phyloP scores from a whole-genome alignment of 352 stramenopile genomes.

The Pythium brachiatum region DNA sequence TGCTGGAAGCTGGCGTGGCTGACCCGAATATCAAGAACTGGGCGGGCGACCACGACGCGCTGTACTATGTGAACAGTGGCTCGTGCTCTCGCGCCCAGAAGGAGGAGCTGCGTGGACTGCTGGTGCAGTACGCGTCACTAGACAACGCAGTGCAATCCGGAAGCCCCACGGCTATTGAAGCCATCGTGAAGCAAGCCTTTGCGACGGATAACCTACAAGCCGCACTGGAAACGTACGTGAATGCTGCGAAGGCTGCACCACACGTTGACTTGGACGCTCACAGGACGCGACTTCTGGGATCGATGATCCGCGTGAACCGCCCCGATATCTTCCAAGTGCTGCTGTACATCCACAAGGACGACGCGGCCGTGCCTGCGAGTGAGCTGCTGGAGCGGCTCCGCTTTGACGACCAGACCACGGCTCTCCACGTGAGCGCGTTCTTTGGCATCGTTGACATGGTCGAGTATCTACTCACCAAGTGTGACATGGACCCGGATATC shows the following conservation, averaged over 20 bases:
- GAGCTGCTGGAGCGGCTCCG: background rate
- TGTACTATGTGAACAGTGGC: slow-evolving; percentile 1
- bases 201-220: background rate
- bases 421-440: background rate
- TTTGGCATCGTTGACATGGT: background rate
- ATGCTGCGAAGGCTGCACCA: background rate
- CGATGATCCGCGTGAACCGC: background rate
- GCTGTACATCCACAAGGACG: slow-evolving; percentile 1
- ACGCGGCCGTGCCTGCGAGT: background rate
- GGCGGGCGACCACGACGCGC: background rate
- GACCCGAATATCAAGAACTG: background rate
- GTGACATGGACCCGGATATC: background rate
- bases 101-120: background rate
- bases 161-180: background rate
- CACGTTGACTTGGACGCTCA: background rate
- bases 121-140: slow-evolving; percentile 4
- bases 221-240: background rate
- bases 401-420: background rate
- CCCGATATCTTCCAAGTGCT: background rate
- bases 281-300: background rate
- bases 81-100: background rate
- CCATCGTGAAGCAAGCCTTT: background rate
- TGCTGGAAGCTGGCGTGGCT: background rate
- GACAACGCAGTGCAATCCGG: background rate
- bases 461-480: background rate